phyloP scores from a whole-genome alignment of 257 asterid species.

The Lycium barbarum region DNA sequence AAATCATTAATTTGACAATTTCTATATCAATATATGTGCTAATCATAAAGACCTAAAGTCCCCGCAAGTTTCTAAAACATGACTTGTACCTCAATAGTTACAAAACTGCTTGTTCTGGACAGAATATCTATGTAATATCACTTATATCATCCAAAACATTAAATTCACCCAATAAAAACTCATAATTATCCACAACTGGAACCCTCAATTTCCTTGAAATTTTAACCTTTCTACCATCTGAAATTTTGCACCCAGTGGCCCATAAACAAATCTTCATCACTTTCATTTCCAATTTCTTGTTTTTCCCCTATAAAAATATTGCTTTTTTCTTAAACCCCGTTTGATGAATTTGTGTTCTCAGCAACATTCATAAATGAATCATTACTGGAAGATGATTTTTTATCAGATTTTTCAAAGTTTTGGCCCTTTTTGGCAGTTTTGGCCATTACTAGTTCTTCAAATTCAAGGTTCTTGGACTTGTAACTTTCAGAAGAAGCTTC shows the following conservation, averaged over 20 bases:
- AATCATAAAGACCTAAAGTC: not conserved
- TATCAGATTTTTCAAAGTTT: not conserved
- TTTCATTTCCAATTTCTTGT: too few species aligned
- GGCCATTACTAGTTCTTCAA: not conserved
- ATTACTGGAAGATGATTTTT: too few species aligned
- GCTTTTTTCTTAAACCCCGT: too few species aligned
- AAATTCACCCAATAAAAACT: not conserved
- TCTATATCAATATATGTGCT: too few species aligned
- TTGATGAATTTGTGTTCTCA: too few species aligned
- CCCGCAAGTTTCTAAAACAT: too few species aligned
- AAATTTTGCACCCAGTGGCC: not conserved
- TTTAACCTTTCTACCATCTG: not conserved
- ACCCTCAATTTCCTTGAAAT: not conserved
- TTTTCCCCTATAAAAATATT: too few species aligned
- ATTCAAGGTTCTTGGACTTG: not conserved
- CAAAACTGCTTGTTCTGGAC: too few species aligned
- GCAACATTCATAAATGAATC: too few species aligned
- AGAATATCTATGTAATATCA: not conserved
- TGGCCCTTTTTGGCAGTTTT: not conserved
- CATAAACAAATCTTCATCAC: not conserved
- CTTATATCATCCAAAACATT: not conserved
- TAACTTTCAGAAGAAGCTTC: not conserved
- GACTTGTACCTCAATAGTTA: not conserved
- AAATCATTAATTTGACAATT: not conserved
- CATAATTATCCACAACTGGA: not conserved